Evolutionary conservation across 768 basidiomycete genomes (phyloP), one percentile per base, ranked within the genome.

Genomic region (Hygrocybe punicea): DNA sequence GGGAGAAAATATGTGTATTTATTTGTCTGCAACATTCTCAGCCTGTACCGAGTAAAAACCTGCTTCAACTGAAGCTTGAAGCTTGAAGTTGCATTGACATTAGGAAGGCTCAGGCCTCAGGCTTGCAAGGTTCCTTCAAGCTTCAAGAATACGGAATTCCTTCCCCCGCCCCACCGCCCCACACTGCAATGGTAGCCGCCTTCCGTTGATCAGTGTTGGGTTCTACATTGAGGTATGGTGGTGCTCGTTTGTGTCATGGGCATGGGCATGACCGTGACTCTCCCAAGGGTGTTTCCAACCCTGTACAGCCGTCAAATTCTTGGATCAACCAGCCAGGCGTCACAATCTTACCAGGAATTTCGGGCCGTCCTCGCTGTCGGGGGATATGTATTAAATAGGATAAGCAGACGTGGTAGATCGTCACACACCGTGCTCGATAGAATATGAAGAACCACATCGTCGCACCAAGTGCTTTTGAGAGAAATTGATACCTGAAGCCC

Each of bases 361-460:
- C 23, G 82, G 78, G 44, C 88, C 89, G 62, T 91, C 89, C 78
- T 91, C 81, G 63, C 89, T 91, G 36, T 19, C 19, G 23, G 6
- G 5, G 63, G 36, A 61, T 5, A 19, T 60, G 17, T n/a, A n/a
- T 60, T 53, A 47, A 51, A 8, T 40, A 51, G 23, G 45, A 50
- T 24, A 44, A 16, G 14, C 23, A 19, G 21, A 29, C 23, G 34
- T 6, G 11, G 14, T 42, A 33, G 29, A 2, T n/a, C 24, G 16
- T 23, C 47, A 79, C 88, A 67, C 66, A 96, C 94, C 93, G 80
- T 61, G 90, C 88, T 56, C 94, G 86, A 75, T 95, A 97, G 79
- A 97, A 96, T 69, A 97, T 93, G 79, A 94, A 97, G 84, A 96
- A 96, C 94, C 94, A 97, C 94, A 97, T 96, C 23, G 85, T 83